Conservation (phyloP, 306 rosid species). For the Argentina anserina region DNA sequence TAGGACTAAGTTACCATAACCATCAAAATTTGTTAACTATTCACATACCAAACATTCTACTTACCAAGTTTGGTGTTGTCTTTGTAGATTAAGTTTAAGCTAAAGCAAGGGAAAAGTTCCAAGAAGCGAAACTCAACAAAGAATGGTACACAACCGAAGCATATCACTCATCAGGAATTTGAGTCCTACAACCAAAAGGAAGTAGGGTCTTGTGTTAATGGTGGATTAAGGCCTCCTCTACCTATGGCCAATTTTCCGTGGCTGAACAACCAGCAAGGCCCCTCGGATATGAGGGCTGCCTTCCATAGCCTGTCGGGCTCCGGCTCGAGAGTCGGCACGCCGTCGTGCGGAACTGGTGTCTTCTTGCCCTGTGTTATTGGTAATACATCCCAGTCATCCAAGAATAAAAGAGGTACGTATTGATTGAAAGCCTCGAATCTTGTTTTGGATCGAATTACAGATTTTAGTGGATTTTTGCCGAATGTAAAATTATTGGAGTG, state of each 20-base stretch:
- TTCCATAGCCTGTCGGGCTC: constrained; percentile 40
- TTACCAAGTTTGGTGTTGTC: neutral
- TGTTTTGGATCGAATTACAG: neutral
- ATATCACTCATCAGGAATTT: neutral
- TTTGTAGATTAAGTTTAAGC: constrained; percentile 13
- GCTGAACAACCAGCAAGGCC: constrained; percentile 19
- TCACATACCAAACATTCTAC: neutral
- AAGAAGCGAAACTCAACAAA: constrained; percentile 19
- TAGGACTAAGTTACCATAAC: constrained; percentile 18
- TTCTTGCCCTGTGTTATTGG: constrained; percentile 52
- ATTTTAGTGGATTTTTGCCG: neutral
- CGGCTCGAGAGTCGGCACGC: constrained; percentile 22
- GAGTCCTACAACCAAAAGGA: constrained; percentile 23
- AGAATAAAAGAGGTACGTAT: constrained; percentile 43
- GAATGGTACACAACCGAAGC: constrained; percentile 10
- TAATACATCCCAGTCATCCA: constrained; percentile 24
- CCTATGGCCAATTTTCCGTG: neutral
- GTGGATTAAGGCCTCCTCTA: constrained; percentile 11
- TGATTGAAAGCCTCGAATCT: neutral
- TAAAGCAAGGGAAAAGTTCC: constrained; percentile 31
- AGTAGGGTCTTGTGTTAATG: constrained; percentile 14
- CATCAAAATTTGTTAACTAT: no score
- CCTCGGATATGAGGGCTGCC: constrained; percentile 38
- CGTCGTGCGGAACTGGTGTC: constrained; percentile 72
- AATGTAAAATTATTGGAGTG: constrained; percentile 10